Evolutionary conservation across 2,329 filamentous ascomycete species (phyloP), one percentile per base, ranked within the genome.

Genomic region (Domatiomyces catenatus): DNA sequence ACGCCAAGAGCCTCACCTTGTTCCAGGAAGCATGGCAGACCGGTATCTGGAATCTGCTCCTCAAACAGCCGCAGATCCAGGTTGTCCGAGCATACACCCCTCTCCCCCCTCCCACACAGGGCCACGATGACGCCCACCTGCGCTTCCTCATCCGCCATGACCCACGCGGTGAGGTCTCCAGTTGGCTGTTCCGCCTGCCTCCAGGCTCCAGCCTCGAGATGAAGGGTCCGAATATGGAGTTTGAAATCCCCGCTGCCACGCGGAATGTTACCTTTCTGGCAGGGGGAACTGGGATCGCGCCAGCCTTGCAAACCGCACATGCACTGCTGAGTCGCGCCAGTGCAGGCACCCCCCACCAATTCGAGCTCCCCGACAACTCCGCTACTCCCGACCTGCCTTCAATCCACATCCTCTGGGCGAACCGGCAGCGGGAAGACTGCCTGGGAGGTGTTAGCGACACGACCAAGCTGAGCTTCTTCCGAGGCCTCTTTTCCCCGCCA

Each of bases 51-150:
- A 88, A 83, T 56, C 82, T 96, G 32, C 85, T 94, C 70, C 80
- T 94, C 62, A 94, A 94, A 69, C 92, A 96, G 69, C 92, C 92
- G 1, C 82, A 94, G 64, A 69, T 96, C 51, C 89, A 95, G 67
- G 94, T 98, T 59, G 86, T 86, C 44, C 73, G 92, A 54, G 81
- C 87, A 52, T 98, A 98, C 67, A 96, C 92, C 3, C 88, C 90
- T 0, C 71, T 98, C 0, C 90, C 87, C 0, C 75, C 87, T 0
- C 75, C 79, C 0, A 22, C 48, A 22, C 2, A 28, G 12, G 61
- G 65, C 2, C 60, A 58, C 1, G n/a, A 60, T 62, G 12, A 52
- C 32, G 50, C 54, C 20, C 64, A 69, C 1, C 61, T 94, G 50
- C 74, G 83, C 7, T 81, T 96, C 54, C 75, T 93, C 54, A 81